Base-by-base conservation (phyloP, 2,329 filamentous ascomycete genomes). In the Epicoccum nigrum region DNA sequence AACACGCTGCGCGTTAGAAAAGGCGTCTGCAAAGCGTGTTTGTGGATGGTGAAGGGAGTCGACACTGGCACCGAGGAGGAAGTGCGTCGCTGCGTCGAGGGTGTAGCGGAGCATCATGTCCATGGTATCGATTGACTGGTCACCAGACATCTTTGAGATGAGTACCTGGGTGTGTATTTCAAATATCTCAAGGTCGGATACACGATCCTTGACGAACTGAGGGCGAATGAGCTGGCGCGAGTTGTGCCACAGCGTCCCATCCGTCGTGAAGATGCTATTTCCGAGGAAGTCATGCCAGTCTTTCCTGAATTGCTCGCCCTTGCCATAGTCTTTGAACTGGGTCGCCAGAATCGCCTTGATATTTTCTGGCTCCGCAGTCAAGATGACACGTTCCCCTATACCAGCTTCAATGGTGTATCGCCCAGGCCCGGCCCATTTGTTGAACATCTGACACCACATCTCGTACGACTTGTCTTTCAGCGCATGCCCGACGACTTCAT, bases 291-390 rank as follows among this genome's bases (percentile, higher is more conserved):
- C 83, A 50, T 83, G 80, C 87, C 88, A 95, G 43, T 92, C 87
- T 7, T 73, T 62, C 63, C 92, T 87, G 75, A 96, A 96, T 17
- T 79, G 74, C 55, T 85, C 75, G 6, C 92, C 91, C 70, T 96
- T 92, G 63, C 92, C 92, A 68, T 86, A 97, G 67, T 96, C 89
- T 32, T 76, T 75, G 67, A 97, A 97, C 67, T 96, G 90, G 1
- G 87, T 88, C 0, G 92, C 89, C n/a, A 97, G 79, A 17, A 97
- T 81, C 5, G 92, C 90, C 72, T 96, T 96, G 77, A 96, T 88
- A 68, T 96, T 96, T 65, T 95, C 90, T 0, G 89, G 88, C 60
- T 96, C 91, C 4, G 83, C 83, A 0, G 92, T 96, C 65, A 94
- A 81, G 52, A 95, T 71, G 17, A 87, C 72, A n/a, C 89, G 83